Evolutionary conservation across 257 asterid genomes (phyloP).

Genomic region (Ehretia macrophylla): DNA sequence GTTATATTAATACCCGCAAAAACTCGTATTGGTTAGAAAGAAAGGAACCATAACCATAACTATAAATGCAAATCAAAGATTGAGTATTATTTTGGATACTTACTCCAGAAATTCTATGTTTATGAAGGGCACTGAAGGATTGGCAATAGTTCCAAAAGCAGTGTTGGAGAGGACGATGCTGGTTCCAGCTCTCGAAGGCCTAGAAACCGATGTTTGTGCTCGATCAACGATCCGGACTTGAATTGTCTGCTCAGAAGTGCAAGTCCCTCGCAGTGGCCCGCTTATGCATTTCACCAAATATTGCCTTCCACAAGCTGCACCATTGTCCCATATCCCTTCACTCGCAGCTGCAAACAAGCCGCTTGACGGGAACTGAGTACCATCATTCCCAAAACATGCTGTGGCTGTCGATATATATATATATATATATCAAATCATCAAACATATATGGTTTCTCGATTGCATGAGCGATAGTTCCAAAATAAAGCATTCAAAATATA

Average conservation of each 20-base stretch:
- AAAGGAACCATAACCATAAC: too few species aligned
- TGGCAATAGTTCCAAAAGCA: constrained; percentile 46
- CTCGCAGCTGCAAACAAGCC: constrained; percentile 72
- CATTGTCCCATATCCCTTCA: constrained; percentile 76
- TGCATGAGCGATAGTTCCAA: too few species aligned
- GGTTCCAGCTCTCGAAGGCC: constrained; percentile 33
- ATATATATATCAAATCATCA: too few species aligned
- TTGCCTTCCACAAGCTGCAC: constrained; percentile 82
- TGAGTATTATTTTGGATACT: constrained; percentile 15
- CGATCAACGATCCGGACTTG: constrained; percentile 62
- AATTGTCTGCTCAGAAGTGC: constrained; percentile 40
- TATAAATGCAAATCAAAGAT: too few species aligned
- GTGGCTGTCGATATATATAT: constrained; percentile 45
- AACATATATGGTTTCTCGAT: too few species aligned
- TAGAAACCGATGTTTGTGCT: constrained; percentile 47
- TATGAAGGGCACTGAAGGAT: constrained; percentile 23
- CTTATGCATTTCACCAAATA: constrained; percentile 68
- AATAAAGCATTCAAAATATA: too few species aligned
- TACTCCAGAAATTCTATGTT: constrained; percentile 62
- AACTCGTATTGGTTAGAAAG: too few species aligned
- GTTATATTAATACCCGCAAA: too few species aligned
- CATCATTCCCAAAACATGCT: constrained; percentile 60
- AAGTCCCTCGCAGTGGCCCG: constrained; percentile 29
- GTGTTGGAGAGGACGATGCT: constrained; percentile 47
- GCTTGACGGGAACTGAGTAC: constrained; percentile 59